Conservation (phyloP, 192 early-diverging fungal genomes). For the Umbelopsis sp. region DNA sequence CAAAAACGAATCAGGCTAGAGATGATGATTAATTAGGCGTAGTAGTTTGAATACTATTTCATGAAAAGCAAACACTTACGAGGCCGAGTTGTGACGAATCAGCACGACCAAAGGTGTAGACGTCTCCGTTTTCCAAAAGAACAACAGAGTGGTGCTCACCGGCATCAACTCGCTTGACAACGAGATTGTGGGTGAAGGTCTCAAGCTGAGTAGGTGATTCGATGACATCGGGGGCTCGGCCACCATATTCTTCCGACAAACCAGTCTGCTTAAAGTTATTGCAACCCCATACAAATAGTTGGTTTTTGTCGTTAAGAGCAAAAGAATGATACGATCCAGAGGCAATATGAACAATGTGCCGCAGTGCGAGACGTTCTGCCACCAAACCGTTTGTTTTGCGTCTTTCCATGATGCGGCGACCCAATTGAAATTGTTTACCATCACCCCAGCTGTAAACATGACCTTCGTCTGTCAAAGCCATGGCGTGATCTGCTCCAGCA, state of each 20-base stretch:
- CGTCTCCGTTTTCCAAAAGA: constrained; percentile 68
- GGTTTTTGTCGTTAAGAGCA: constrained; percentile 65
- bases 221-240: constrained; percentile 38
- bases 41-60: constrained; percentile 3
- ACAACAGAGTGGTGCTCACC: constrained; percentile 88
- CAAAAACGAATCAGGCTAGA: not conserved
- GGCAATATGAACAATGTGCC: constrained; percentile 64
- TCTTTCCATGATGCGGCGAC: constrained; percentile 77
- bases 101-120: constrained; percentile 84
- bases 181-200: constrained; percentile 42
- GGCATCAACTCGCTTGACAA: constrained; percentile 64
- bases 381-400: constrained; percentile 64
- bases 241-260: constrained; percentile 43
- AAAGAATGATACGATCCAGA: constrained; percentile 87
- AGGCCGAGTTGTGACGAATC: constrained; percentile 85
- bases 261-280: constrained; percentile 94
- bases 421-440: constrained; percentile 87
- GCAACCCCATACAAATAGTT: constrained; percentile 82
- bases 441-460: constrained; percentile 89
- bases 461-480: constrained; percentile 72
- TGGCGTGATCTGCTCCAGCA: constrained; percentile 84
- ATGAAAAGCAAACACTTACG: not conserved
- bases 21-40: not conserved
- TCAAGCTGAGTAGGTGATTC: constrained; percentile 60
- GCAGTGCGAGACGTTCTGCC: constrained; percentile 55